phyloP scores from a whole-genome alignment of 352 stramenopile genomes.

The Globisporangium sylvaticum region DNA sequence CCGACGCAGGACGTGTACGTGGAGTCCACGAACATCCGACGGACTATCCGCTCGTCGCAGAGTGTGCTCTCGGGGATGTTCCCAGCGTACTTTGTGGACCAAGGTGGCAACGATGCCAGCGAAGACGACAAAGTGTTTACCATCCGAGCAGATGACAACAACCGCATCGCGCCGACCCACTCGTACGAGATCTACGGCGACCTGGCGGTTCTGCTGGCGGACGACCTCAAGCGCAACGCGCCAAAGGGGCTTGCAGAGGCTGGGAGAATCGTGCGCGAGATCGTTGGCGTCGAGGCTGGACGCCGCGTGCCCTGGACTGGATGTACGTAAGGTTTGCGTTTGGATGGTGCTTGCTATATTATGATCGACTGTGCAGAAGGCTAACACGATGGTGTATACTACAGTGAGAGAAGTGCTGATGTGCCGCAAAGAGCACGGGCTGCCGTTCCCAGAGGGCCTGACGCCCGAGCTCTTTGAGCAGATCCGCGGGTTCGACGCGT shows the following conservation, averaged over 20 bases:
- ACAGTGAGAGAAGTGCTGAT: constrained; percentile 74
- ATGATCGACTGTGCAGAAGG: background rate
- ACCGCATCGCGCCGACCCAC: constrained; percentile 52
- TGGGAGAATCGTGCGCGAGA: constrained; percentile 33
- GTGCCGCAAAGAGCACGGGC: constrained; percentile 53
- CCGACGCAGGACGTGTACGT: constrained; percentile 50
- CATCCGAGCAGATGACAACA: constrained; percentile 49
- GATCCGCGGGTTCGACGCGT: constrained; percentile 63
- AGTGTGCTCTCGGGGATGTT: constrained; percentile 68
- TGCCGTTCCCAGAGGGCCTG: constrained; percentile 53
- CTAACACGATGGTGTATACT: constrained; percentile 12
- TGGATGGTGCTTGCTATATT: background rate
- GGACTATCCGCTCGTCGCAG: constrained; percentile 71
- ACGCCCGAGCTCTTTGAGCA: constrained; percentile 53
- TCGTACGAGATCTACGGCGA: constrained; percentile 62
- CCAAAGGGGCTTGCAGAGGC: constrained; percentile 36
- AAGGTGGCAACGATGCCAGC: constrained; percentile 7
- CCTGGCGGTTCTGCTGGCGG: constrained; percentile 41
- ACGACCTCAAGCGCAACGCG: constrained; percentile 47
- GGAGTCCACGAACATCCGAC: constrained; percentile 73
- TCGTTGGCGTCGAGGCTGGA: constrained; percentile 33
- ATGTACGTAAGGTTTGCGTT: constrained; percentile 30
- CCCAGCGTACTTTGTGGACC: constrained; percentile 34
- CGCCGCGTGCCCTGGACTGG: constrained; percentile 61
- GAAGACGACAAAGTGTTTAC: constrained; percentile 19